Evolutionary conservation across 2,329 filamentous ascomycete genomes (phyloP).

Genomic region (Colletotrichum eremochloae): DNA sequence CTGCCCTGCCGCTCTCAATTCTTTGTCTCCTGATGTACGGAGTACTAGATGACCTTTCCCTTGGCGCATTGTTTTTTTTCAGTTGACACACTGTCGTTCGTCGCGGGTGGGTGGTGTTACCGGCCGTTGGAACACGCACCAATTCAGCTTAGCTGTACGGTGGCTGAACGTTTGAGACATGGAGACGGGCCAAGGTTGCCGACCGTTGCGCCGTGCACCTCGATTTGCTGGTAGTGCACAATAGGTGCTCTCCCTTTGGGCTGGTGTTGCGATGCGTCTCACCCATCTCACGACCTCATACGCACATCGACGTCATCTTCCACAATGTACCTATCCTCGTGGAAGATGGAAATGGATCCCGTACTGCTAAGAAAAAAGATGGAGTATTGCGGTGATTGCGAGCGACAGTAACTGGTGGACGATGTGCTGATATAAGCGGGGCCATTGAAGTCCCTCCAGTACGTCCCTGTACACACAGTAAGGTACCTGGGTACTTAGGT

Average conservation of each 20-base stretch:
- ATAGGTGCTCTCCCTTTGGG: background rate
- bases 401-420: slow-evolving; percentile 17
- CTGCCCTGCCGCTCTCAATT: background rate
- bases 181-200: slow-evolving; percentile 4
- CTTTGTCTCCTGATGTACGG: background rate
- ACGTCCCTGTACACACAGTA: no score
- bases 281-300: background rate
- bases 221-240: background rate
- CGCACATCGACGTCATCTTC: background rate
- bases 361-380: no score
- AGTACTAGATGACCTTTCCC: background rate
- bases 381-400: slow-evolving; percentile 14
- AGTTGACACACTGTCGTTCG: background rate
- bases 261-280: background rate
- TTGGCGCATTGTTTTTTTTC: background rate
- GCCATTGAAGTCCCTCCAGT: background rate
- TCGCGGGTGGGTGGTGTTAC: background rate
- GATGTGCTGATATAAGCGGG: slow-evolving; percentile 20
- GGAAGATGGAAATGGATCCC: background rate
- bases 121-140: slow-evolving; percentile 1
- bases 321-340: background rate
- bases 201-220: background rate
- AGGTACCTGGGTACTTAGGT: background rate
- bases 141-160: background rate
- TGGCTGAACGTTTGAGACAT: slow-evolving; percentile 13